A percentile compares a stretch with the other conserved stretches of the same genome.
Evolutionary conservation across 768 basidiomycete species (phyloP).

Genomic region (Hypsizygus marmoreus): DNA sequence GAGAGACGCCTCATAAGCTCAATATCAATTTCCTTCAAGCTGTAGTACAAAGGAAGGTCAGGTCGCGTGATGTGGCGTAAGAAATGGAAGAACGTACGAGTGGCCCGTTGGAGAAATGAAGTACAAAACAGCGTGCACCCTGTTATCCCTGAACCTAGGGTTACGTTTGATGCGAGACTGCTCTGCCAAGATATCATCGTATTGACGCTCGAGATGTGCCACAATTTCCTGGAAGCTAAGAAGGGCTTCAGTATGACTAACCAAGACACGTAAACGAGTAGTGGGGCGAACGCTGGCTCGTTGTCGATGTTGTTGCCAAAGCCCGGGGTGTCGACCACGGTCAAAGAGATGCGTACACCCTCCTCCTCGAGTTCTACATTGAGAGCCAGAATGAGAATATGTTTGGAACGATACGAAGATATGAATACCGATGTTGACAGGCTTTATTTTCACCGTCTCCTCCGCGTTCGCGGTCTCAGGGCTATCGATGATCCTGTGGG

Average conservation of each 20-base stretch:
- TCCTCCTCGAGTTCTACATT: slow-evolving; percentile 87
- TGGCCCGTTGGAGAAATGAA: slow-evolving; percentile 91
- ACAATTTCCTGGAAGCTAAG: slow-evolving; percentile 86
- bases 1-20: slow-evolving; percentile 89
- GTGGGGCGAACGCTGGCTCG: slow-evolving; percentile 66
- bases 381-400: slow-evolving; percentile 1
- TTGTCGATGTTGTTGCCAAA: slow-evolving; percentile 93
- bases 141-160: slow-evolving; percentile 87
- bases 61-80: neutral
- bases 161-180: slow-evolving; percentile 94
- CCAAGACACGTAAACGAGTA: slow-evolving; percentile 6
- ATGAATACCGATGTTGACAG: slow-evolving; percentile 67
- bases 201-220: slow-evolving; percentile 86
- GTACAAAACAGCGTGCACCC: slow-evolving; percentile 86
- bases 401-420: slow-evolving; percentile 9
- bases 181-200: slow-evolving; percentile 85
- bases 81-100: slow-evolving; percentile 50
- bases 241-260: slow-evolving; percentile 3
- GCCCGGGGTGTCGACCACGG: slow-evolving; percentile 90
- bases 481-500: slow-evolving; percentile 63
- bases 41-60: slow-evolving; percentile 26
- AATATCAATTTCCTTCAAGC: slow-evolving; percentile 89
- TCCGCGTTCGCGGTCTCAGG: slow-evolving; percentile 79
- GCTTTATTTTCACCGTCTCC: slow-evolving; percentile 77
- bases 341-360: slow-evolving; percentile 85